phyloP scores from a whole-genome alignment of 2,329 filamentous ascomycete genomes.

The Ascochyta viciae-villosae region DNA sequence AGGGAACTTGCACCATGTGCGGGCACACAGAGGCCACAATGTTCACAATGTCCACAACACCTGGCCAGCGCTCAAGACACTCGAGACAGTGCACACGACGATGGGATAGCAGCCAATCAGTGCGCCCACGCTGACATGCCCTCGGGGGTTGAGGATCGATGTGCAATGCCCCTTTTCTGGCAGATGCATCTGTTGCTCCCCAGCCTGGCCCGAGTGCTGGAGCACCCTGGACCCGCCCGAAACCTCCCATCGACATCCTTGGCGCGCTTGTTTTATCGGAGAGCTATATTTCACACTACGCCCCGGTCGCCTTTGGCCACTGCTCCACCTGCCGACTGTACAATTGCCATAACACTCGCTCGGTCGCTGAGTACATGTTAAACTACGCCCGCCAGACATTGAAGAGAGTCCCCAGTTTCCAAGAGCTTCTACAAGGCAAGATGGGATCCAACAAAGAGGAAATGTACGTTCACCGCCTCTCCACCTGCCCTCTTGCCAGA shows the following conservation, averaged over 20 bases:
- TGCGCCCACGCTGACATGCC: constrained; percentile 24
- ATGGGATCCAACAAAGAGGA: constrained; percentile 51
- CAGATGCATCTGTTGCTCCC: constrained; percentile 16
- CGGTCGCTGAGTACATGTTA: constrained; percentile 45
- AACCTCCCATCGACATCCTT: constrained; percentile 31
- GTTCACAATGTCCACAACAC: constrained; percentile 5
- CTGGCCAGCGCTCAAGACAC: constrained; percentile 15
- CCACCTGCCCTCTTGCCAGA: constrained; percentile 9
- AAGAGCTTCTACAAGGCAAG: constrained; percentile 50
- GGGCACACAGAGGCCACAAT: constrained; percentile 14
- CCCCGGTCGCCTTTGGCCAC: constrained; percentile 24
- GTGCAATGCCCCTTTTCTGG: constrained; percentile 35
- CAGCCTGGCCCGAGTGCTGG: constrained; percentile 13
- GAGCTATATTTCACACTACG: constrained; percentile 32
- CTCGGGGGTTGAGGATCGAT: constrained; percentile 5
- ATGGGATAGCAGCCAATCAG: constrained; percentile 28
- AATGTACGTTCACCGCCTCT: constrained; percentile 50
- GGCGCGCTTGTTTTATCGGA: constrained; percentile 34
- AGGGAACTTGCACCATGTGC: constrained; percentile 17
- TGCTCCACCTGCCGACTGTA: constrained; percentile 21
- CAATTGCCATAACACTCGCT: constrained; percentile 25
- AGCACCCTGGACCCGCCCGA: constrained; percentile 18
- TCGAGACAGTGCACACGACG: constrained; percentile 11
- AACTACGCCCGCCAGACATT: constrained; percentile 49
- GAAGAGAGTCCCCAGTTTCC: constrained; percentile 52